Conservation (phyloP, 148 eudicot genomes). For the Beta vulgaris region DNA sequence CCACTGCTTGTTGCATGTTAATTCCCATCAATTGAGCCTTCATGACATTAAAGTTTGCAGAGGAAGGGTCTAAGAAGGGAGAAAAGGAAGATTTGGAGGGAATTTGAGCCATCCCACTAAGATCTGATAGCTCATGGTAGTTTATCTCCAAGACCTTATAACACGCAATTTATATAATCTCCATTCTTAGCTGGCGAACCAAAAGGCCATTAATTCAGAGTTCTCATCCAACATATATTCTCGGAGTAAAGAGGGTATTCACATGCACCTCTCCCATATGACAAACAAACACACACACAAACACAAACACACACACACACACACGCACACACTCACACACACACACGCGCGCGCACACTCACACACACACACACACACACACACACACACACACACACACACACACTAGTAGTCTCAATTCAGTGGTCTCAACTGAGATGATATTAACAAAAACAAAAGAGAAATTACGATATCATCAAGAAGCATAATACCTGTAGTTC, state of each 20-base stretch:
- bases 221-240: neutral
- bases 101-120: neutral
- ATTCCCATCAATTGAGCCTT: neutral
- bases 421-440: neutral
- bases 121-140: neutral
- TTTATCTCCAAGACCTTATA: too few relatives aligned
- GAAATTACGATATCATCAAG: neutral
- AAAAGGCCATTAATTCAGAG: neutral
- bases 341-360: neutral
- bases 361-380: neutral
- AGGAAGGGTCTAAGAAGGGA: too few relatives aligned
- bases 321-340: neutral
- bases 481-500: conserved; percentile 67
- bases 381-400: neutral
- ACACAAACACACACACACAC: neutral
- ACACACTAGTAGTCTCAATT: too few relatives aligned
- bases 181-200: neutral
- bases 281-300: neutral
- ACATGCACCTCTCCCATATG: neutral
- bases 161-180: neutral
- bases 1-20: neutral
- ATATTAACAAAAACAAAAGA: neutral
- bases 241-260: neutral
- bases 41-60: neutral
- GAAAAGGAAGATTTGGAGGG: neutral